phyloP scores from a whole-genome alignment of 805 yeast species.

The Wickerhamiella dianesei region DNA sequence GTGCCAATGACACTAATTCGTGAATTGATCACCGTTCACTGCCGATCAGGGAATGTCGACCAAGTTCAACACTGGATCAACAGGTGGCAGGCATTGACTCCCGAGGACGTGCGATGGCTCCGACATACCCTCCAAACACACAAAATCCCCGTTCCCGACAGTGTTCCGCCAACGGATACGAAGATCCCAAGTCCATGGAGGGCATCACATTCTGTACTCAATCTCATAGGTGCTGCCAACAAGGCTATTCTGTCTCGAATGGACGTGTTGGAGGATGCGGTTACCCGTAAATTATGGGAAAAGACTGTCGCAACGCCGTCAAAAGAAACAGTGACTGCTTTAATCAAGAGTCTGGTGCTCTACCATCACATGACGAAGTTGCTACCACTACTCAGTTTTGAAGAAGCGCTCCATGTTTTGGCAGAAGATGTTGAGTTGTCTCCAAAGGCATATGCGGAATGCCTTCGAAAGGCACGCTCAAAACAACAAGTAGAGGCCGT shows the following conservation, averaged over 20 bases:
- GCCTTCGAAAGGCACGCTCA: neutral
- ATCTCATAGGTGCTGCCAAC: constrained; percentile 7
- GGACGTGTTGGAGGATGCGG: constrained; percentile 3
- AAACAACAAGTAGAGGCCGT: neutral
- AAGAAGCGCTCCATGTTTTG: neutral
- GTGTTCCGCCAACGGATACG: constrained; percentile 1
- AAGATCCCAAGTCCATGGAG: constrained; percentile 1
- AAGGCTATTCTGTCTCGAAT: constrained; percentile 1
- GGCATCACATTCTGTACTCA: constrained; percentile 3
- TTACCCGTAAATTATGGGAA: constrained; percentile 6
- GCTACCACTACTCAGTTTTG: neutral
- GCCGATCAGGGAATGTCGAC: neutral
- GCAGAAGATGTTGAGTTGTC: neutral
- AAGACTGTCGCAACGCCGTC: neutral
- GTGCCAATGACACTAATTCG: constrained; percentile 4
- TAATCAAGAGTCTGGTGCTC: neutral
- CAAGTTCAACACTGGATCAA: constrained; percentile 9
- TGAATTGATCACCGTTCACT: constrained; percentile 3
- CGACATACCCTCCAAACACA: constrained; percentile 2
- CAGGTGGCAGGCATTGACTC: constrained; percentile 11
- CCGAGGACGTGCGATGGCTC: constrained; percentile 13
- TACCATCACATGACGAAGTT: neutral
- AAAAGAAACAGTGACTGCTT: neutral
- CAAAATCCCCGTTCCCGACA: neutral
- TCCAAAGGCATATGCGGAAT: neutral